Evolutionary conservation across 208 protist genomes (phyloP), one percentile per base, ranked within the genome.

Genomic region (Leishmania guyanensis): DNA sequence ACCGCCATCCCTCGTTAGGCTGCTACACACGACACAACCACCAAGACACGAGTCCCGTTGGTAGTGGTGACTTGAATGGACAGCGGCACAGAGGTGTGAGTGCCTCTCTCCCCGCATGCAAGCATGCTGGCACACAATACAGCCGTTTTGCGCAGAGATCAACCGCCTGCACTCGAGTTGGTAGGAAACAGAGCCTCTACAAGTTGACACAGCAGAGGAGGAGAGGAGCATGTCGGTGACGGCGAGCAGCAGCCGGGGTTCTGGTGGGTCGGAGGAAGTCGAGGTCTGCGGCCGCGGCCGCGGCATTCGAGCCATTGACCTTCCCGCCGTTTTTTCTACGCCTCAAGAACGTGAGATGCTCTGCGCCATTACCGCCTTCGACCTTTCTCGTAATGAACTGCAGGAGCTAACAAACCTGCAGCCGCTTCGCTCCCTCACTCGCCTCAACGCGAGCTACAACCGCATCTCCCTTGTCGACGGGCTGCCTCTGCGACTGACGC

Each of bases 381-480:
- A 97, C 75, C 86, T 97, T 53, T 97, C 94, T 0, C 92, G 90
- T 62, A 97, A 97, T 66, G 82, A 90, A 43, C 89, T 97, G 53
- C 75, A 87, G 62, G 76, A 84, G 54, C 78, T 96, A 39, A 78
- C 86, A 0, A 81, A 89, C 58, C 87, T 97, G 43, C 84, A 95
- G 39, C 79, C 87, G 5, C 89, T 97, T 36, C 81, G 82, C 33
- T 85, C 90, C 4, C 88, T 97, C 8, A 75, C 81, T 8, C 84
- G 80, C 33, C 86, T 98, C 50, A 86, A 95, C 74, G 89, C 84
- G 58, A 95, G 90, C 73, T 89, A 95, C 84, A 98, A 98, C 79
- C 80, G 77, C 71, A 91, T 98, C 33, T 60, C 51, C 36, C 33
- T 72, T 36, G 78, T 98, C 1, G 73, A 72, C 16, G 87, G 85